Evolutionary conservation across 2,329 filamentous ascomycete species (phyloP).

Genomic region (Hysterium pulicare): DNA sequence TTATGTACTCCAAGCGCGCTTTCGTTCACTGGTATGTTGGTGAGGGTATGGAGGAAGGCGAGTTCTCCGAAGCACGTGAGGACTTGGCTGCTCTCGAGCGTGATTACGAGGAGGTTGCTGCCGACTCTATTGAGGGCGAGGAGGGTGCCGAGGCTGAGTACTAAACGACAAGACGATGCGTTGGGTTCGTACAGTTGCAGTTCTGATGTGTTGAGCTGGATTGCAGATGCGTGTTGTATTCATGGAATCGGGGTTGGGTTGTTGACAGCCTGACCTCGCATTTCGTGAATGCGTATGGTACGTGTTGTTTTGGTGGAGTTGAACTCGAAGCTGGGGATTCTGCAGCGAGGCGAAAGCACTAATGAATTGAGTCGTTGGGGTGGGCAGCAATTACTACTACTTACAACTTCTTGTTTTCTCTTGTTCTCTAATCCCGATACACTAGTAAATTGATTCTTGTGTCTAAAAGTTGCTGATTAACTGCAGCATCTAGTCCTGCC

Average conservation of each 20-base stretch:
- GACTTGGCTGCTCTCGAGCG: constrained; percentile 96
- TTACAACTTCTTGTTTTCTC: background rate
- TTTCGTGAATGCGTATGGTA: constrained; percentile 1
- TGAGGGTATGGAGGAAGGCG: constrained; percentile 99
- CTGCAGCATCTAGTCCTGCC: no score
- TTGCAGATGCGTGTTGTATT: no score
- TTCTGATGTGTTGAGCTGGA: background rate
- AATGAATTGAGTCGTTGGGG: background rate
- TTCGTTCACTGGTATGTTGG: constrained; percentile 99
- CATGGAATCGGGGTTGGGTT: background rate
- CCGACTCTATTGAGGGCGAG: constrained; percentile 86
- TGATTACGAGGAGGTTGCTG: constrained; percentile 98
- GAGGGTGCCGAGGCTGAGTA: constrained; percentile 87
- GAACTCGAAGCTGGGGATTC: no score
- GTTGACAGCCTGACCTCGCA: background rate
- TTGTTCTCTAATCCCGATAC: constrained; percentile 1
- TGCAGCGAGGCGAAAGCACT: background rate
- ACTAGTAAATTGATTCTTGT: background rate
- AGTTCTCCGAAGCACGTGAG: constrained; percentile 98
- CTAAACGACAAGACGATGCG: constrained; percentile 48
- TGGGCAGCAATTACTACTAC: background rate
- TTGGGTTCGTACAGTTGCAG: background rate
- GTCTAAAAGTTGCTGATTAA: no score
- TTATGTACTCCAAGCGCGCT: constrained; percentile 99
- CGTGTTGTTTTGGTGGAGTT: background rate